Conservation (phyloP, 2,329 filamentous ascomycete genomes). For the Podosphaera aphanis region DNA sequence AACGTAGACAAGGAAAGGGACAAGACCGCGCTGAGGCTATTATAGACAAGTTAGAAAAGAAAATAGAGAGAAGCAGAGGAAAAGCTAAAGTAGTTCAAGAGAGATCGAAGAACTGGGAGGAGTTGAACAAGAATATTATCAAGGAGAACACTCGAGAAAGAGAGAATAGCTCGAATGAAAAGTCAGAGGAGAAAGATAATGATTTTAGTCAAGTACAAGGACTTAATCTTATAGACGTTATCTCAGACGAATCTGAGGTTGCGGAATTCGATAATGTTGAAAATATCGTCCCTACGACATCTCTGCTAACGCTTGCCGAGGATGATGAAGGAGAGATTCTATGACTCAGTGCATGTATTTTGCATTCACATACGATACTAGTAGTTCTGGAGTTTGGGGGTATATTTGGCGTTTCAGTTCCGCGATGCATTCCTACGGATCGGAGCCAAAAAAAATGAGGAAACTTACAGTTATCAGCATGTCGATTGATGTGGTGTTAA, state of each 20-base stretch:
- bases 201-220: conserved; percentile 6
- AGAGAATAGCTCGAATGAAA: conserved; percentile 7
- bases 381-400: too few relatives aligned
- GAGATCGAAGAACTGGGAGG: conserved; percentile 31
- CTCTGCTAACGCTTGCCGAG: conserved; percentile 4
- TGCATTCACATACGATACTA: too few relatives aligned
- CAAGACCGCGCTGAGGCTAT: conserved; percentile 36
- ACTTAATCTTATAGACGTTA: conserved; percentile 1
- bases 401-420: too few relatives aligned
- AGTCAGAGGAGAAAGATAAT: conserved; percentile 4
- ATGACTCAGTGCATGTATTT: conserved; percentile 2
- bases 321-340: conserved; percentile 12
- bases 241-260: not conserved
- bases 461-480: too few relatives aligned
- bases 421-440: too few relatives aligned
- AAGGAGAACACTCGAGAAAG: conserved; percentile 13
- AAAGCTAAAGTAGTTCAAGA: conserved; percentile 24
- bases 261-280: not conserved
- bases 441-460: too few relatives aligned
- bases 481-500: too few relatives aligned
- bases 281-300: conserved; percentile 2
- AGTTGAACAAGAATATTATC: conserved; percentile 15
- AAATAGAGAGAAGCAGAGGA: conserved; percentile 30
- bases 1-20: conserved; percentile 30
- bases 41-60: conserved; percentile 31